Percentiles rank a stretch among this genome's conserved stretches.
Conservation (phyloP, 2,329 filamentous ascomycete species). For the Aspergillus glaucus region DNA sequence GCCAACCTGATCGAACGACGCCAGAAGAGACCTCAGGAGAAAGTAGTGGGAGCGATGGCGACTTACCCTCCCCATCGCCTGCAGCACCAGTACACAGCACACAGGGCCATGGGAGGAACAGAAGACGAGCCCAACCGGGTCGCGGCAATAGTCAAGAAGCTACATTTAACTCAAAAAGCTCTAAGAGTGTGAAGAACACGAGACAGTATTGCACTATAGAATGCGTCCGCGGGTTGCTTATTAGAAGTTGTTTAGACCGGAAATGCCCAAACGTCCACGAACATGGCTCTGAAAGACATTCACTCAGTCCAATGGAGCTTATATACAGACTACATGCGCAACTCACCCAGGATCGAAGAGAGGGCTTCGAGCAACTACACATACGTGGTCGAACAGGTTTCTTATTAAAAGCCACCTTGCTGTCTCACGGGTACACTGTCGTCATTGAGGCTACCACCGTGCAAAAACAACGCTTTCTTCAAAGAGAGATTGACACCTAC, state of each 20-base stretch:
- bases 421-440: neutral
- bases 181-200: slow-evolving; percentile 7
- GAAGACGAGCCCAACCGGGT: slow-evolving; percentile 1
- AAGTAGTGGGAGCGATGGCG: slow-evolving; percentile 14
- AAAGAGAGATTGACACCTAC: neutral
- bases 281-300: slow-evolving; percentile 24
- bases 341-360: neutral
- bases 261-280: too few relatives aligned
- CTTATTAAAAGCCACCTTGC: neutral
- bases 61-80: slow-evolving; percentile 9
- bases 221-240: too few relatives aligned
- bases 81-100: slow-evolving; percentile 10
- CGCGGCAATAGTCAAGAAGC: slow-evolving; percentile 18
- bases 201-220: slow-evolving; percentile 16
- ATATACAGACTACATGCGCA: slow-evolving; percentile 1
- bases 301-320: slow-evolving; percentile 13
- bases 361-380: neutral
- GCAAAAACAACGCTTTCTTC: neutral
- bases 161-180: slow-evolving; percentile 9
- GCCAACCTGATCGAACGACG: slow-evolving; percentile 5
- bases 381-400: neutral
- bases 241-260: too few relatives aligned
- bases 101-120: neutral
- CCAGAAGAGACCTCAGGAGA: slow-evolving; percentile 10
- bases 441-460: neutral